phyloP scores from a whole-genome alignment of 495 filamentous ascomycete genomes.

The Sphaerosporella brunnea region DNA sequence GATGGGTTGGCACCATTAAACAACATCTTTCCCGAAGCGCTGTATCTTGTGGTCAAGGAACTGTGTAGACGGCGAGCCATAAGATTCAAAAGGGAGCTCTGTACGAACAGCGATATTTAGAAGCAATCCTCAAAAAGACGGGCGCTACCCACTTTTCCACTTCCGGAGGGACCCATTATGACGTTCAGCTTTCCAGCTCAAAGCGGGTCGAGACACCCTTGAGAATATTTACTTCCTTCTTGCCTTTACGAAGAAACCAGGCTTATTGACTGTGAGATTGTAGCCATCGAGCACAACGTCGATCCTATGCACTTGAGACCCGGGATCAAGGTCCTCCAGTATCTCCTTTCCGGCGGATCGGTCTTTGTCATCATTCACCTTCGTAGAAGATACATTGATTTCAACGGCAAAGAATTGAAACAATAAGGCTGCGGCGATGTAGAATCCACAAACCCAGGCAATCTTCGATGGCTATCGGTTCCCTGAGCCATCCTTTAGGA shows the following conservation, averaged over 20 bases:
- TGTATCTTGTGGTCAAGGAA: constrained; percentile 38
- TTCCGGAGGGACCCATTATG: constrained; percentile 62
- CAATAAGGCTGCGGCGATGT: constrained; percentile 36
- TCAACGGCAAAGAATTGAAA: constrained; percentile 41
- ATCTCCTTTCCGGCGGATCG: constrained; percentile 44
- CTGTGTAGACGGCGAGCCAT: constrained; percentile 46
- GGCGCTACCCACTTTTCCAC: constrained; percentile 36
- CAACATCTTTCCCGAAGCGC: constrained; percentile 37
- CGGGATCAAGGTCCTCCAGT: constrained; percentile 35
- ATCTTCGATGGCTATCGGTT: constrained; percentile 43
- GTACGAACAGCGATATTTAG: background rate
- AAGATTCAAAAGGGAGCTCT: constrained; percentile 47
- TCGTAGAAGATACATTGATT: constrained; percentile 37
- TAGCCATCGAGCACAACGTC: constrained; percentile 44
- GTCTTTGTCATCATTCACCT: constrained; percentile 39
- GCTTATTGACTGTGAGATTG: constrained; percentile 44
- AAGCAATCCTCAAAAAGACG: background rate
- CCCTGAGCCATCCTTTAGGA: constrained; percentile 41
- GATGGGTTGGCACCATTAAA: constrained; percentile 52
- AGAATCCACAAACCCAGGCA: constrained; percentile 40
- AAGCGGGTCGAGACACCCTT: constrained; percentile 45
- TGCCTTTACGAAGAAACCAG: constrained; percentile 30
- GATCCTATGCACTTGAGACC: constrained; percentile 37
- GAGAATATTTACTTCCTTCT: constrained; percentile 39
- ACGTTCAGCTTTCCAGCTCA: constrained; percentile 46